These are phyloP conservation scores for Umbellularia californica DNA, from an alignment of 164 flowering plant genomes.

Conservation along the genomic window DNA sequence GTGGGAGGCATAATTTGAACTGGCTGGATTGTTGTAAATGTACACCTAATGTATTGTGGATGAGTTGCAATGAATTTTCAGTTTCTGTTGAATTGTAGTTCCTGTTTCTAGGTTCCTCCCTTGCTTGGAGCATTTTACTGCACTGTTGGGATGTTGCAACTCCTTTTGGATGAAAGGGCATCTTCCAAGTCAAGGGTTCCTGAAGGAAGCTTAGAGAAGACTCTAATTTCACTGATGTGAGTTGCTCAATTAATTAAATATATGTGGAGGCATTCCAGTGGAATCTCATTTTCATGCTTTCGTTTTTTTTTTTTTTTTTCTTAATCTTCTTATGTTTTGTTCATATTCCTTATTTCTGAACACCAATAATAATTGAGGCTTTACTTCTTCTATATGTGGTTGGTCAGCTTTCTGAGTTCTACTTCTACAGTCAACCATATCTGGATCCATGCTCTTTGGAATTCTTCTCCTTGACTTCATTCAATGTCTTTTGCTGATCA, in stretches of 20 bases:
- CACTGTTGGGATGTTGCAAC: constrained; percentile 71
- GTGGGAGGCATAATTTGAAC: neutral
- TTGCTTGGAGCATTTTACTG: constrained; percentile 82
- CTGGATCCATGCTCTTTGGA: too few species aligned
- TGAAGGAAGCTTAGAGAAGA: constrained; percentile 39
- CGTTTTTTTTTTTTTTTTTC: too few species aligned
- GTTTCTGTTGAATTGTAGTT: neutral
- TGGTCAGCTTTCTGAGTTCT: too few species aligned
- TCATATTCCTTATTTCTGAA: too few species aligned
- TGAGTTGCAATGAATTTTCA: neutral
- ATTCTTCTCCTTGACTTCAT: too few species aligned
- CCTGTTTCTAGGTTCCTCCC: constrained; percentile 58
- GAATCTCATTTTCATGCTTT: too few species aligned
- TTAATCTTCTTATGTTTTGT: too few species aligned
- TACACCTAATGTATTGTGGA: neutral
- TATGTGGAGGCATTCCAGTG: too few species aligned
- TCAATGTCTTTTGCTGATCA: too few species aligned
- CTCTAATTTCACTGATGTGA: constrained; percentile 55
- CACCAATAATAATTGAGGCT: too few species aligned
- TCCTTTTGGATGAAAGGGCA: constrained; percentile 54
- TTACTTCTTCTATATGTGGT: too few species aligned
- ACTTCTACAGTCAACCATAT: too few species aligned
- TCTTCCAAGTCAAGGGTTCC: constrained; percentile 26
- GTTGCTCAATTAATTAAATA: constrained; percentile 16
- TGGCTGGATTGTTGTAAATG: neutral